Percentiles rank a stretch among this genome's conserved stretches.
Evolutionary conservation across 176 grass and related monocot species (phyloP).

Genomic region (Musa acuminata): DNA sequence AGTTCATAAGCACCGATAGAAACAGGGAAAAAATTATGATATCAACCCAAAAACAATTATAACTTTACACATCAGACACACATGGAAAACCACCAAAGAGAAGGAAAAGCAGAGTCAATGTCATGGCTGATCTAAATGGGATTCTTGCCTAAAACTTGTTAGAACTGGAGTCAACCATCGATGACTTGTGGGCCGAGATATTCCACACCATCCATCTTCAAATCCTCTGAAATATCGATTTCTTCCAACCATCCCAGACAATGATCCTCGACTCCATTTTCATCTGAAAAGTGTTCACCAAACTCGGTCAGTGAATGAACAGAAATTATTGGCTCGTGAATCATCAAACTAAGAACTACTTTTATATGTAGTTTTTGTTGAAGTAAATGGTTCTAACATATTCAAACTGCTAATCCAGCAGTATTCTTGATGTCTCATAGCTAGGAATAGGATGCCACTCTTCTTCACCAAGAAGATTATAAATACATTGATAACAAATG

Average conservation of each 20-base stretch:
- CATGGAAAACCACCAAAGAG: not conserved
- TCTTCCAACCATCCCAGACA: constrained; percentile 45
- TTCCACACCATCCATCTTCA: constrained; percentile 8
- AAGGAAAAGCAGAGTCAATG: not conserved
- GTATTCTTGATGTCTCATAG: too few species aligned
- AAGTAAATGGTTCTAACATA: too few species aligned
- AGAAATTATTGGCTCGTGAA: not conserved
- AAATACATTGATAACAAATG: too few species aligned
- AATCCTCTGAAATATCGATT: constrained; percentile 4
- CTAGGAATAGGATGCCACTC: too few species aligned
- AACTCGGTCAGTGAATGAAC: not conserved
- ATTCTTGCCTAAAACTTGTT: not conserved
- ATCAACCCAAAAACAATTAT: not conserved
- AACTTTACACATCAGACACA: not conserved
- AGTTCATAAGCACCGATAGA: not conserved
- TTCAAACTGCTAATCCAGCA: too few species aligned
- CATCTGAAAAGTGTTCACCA: constrained; percentile 10
- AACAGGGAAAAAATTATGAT: not conserved
- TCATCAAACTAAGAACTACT: too few species aligned
- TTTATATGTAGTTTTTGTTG: too few species aligned
- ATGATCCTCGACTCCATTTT: not conserved
- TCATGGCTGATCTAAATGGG: not conserved
- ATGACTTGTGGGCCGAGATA: constrained; percentile 65
- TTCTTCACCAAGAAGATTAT: too few species aligned
- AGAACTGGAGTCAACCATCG: constrained; percentile 16